These are phyloP conservation scores for Orbilia blumenaviensis DNA, from an alignment of 2,329 filamentous ascomycete species.

Conservation along the genomic window DNA sequence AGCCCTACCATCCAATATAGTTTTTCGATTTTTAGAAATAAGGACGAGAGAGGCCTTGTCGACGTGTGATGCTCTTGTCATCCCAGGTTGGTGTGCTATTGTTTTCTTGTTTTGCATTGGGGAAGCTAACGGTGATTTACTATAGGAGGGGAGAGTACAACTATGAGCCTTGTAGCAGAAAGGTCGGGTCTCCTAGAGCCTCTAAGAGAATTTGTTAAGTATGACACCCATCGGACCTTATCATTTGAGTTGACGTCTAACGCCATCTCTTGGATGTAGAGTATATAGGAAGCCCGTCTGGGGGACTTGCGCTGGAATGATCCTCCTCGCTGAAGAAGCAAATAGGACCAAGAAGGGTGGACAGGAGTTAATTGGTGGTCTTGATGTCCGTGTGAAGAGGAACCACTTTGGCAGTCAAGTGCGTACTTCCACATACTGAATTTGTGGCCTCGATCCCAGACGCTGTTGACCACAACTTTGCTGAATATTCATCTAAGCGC, in stretches of 20 bases:
- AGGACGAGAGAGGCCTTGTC: constrained; percentile 77
- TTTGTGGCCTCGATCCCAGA: no score
- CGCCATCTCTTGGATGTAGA: constrained; percentile 59
- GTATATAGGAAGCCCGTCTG: constrained; percentile 82
- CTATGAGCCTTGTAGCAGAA: constrained; percentile 86
- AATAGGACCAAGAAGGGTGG: constrained; percentile 89
- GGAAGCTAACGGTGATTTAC: not conserved
- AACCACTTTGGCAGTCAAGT: constrained; percentile 96
- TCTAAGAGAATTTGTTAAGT: constrained; percentile 90
- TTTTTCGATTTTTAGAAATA: constrained; percentile 76
- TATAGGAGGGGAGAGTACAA: constrained; percentile 85
- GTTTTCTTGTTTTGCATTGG: not conserved
- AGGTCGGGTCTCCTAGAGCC: constrained; percentile 84
- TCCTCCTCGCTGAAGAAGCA: constrained; percentile 85
- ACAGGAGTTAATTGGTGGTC: constrained; percentile 89
- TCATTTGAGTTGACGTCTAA: not conserved
- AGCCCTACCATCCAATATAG: constrained; percentile 56
- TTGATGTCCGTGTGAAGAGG: constrained; percentile 87
- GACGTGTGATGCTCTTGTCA: constrained; percentile 80
- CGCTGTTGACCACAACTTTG: no score
- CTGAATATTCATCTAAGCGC: no score
- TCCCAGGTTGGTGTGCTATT: constrained; percentile 68
- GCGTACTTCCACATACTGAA: constrained; percentile 71
- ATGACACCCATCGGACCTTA: constrained; percentile 59
- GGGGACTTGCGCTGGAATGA: constrained; percentile 95